Base-by-base conservation (phyloP, 2,329 filamentous ascomycete genomes). In the Penicillium brevicompactum region DNA sequence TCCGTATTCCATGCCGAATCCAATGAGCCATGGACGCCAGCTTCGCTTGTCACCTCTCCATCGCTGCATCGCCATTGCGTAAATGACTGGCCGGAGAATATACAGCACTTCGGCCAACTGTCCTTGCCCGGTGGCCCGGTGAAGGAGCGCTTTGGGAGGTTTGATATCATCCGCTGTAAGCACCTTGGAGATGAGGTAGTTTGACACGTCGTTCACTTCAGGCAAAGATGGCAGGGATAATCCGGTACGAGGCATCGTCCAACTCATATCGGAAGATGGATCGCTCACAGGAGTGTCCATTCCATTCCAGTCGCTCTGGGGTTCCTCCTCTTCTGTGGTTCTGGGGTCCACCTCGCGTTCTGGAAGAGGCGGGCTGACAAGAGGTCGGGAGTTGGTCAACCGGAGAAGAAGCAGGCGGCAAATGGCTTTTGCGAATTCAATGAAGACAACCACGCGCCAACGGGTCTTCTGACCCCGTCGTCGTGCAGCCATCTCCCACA, bases 401-500 rank as follows among this genome's bases (percentile, higher is more conserved):
- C 89, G 86, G 69, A 97, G 79, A 49, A 97, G 80, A 34, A 96
- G 76, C 46, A 97, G 77, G 49, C 90, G 82, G 71, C 93, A 97
- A 8, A 94, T 64, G 2, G 93, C 92, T 75, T 97, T 97, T 69
- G 94, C 79, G 1, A 85, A 82, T 76, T 99, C 94, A 21, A 99
- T 80, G 3, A 95, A 70, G 10, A 97, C 87, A 5, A 97, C 86
- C 0, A 95, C 86, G 49, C 90, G 87, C 94, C 94, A 99, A 30
- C 92, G 85, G 24, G 88, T 76, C 67, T 84, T 86, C 73, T 95
- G 84, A 43, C 89, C 92, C 59, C 87, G 87, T 46, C 93, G 84
- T 75, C 96, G 95, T 27, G 92, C 92, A 27, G 89, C 85, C 94
- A 99, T 99, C 73, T 99, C 94, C 84, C 93, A 94, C n/a, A 99